Evolutionary conservation across 768 basidiomycete species (phyloP), one percentile per base, ranked within the genome.

Genomic region (Auriscalpium orientale): DNA sequence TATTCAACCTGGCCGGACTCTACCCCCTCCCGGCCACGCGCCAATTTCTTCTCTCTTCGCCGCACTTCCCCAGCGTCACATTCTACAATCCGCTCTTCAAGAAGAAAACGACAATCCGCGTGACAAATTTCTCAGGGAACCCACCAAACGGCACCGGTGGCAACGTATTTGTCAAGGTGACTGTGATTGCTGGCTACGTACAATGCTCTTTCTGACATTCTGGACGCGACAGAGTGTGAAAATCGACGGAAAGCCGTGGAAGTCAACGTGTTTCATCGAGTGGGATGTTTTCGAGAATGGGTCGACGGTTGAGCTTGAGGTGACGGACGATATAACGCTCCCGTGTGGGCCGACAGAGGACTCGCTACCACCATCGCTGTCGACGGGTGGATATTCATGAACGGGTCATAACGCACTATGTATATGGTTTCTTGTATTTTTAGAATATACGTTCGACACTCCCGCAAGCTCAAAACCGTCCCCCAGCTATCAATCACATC

Each of bases 21-120:
- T 85, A 85, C 59, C 84, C 83, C 8, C 67, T 85, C 2, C 83
- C 84, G 0, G 81, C 81, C n/a, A 85, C 84, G 0, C 68, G 70
- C 20, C 84, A 84, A 59, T 70, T 79, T 64, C 73, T 85, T 2
- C 71, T 85, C 4, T 80, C 81, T 8, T 84, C 83, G 8, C 81
- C 84, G 0, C 82, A 75, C 70, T 85, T 85, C 74, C 78, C 73
- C 1, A 67, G 75, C 53, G 76, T 85, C 49, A 79, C 82, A 0
- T 83, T 84, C 70, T 77, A 70, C 67, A 85, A 84, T 66, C 83
- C 83, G 0, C 49, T 77, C 1, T 76, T 79, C 68, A 78, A 81
- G 37, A 75, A 72, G 5, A 84, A 80, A 1, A 84, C 83, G 0
- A 80, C 73, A 1, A 83, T 85, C 60, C 69, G 71, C 21, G 70